Conservation (phyloP, 1,139 yeast genomes). For the Saccharomyces hybrid region DNA sequence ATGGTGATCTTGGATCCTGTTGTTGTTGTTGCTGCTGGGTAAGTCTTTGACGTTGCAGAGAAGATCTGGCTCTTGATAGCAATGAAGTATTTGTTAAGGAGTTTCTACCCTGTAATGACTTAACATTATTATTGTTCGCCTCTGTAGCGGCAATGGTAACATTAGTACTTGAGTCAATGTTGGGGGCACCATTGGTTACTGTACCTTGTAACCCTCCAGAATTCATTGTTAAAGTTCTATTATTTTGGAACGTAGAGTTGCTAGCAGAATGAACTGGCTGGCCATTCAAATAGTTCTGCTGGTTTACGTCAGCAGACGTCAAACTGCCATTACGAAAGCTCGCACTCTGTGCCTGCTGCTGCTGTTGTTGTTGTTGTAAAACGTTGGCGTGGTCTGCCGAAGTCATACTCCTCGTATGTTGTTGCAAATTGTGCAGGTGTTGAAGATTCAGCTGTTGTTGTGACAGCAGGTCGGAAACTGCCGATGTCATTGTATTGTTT, state of each 20-base stretch:
- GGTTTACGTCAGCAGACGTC: slow-evolving; percentile 7
- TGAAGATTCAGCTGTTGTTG: slow-evolving; percentile 34
- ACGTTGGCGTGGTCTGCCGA: slow-evolving; percentile 4
- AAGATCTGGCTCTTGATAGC: slow-evolving; percentile 11
- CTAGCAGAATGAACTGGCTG: background rate
- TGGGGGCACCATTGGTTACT: slow-evolving; percentile 5
- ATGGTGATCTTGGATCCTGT: slow-evolving; percentile 38
- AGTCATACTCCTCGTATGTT: slow-evolving; percentile 18
- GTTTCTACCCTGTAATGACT: slow-evolving; percentile 8
- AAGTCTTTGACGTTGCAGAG: slow-evolving; percentile 11
- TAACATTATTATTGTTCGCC: background rate
- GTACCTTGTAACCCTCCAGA: background rate
- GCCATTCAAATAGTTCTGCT: slow-evolving; percentile 2
- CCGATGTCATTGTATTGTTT: slow-evolving; percentile 33
- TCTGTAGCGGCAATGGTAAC: background rate
- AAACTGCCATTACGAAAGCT: slow-evolving; percentile 7
- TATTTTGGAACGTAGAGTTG: background rate
- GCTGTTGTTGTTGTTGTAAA: slow-evolving; percentile 2
- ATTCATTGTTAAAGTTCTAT: background rate
- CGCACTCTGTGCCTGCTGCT: slow-evolving; percentile 3
- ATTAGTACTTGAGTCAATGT: slow-evolving; percentile 2
- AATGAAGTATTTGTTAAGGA: slow-evolving; percentile 16
- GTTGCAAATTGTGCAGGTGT: slow-evolving; percentile 30
- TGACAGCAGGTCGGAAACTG: slow-evolving; percentile 28
- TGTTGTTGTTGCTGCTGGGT: slow-evolving; percentile 6